Evolutionary conservation across 257 asterid genomes (phyloP).

Genomic region (Solanum lignicaule): DNA sequence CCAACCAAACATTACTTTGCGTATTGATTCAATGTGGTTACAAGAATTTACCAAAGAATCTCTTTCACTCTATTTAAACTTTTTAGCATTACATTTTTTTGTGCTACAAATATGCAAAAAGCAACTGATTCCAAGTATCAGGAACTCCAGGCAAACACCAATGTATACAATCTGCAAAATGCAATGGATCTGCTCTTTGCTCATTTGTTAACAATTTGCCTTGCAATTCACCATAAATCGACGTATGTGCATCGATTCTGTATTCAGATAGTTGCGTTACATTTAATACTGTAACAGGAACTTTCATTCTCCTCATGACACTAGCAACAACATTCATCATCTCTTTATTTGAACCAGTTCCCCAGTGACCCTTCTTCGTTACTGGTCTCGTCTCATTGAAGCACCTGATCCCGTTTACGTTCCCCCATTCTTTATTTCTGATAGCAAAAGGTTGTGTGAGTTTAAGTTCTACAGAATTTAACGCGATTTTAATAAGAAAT

Average conservation of each 20-base stretch:
- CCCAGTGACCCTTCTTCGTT: constrained; percentile 44
- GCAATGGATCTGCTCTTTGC: constrained; percentile 60
- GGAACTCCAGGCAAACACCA: constrained; percentile 94
- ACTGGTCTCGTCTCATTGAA: constrained; percentile 72
- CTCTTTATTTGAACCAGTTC: constrained; percentile 54
- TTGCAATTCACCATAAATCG: constrained; percentile 56
- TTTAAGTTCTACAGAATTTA: neutral
- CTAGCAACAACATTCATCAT: constrained; percentile 51
- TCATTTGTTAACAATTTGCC: constrained; percentile 60
- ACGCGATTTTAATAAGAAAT: neutral
- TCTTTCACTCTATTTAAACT: neutral
- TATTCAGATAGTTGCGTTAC: constrained; percentile 72
- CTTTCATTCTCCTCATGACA: constrained; percentile 47
- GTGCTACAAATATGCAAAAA: constrained; percentile 48
- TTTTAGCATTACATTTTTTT: neutral
- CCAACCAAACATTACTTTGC: neutral
- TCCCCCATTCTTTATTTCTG: constrained; percentile 85
- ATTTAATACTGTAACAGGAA: constrained; percentile 53
- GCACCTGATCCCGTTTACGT: constrained; percentile 48
- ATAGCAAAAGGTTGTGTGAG: neutral
- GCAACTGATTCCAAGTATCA: constrained; percentile 75
- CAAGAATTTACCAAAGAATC: neutral
- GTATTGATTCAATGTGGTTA: neutral
- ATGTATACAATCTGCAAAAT: constrained; percentile 75
- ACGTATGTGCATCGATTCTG: constrained; percentile 65